Percentiles rank a stretch among this genome's conserved stretches.
Conservation (phyloP, 2,329 filamentous ascomycete genomes). For the Colletotrichum neosansevieriae region DNA sequence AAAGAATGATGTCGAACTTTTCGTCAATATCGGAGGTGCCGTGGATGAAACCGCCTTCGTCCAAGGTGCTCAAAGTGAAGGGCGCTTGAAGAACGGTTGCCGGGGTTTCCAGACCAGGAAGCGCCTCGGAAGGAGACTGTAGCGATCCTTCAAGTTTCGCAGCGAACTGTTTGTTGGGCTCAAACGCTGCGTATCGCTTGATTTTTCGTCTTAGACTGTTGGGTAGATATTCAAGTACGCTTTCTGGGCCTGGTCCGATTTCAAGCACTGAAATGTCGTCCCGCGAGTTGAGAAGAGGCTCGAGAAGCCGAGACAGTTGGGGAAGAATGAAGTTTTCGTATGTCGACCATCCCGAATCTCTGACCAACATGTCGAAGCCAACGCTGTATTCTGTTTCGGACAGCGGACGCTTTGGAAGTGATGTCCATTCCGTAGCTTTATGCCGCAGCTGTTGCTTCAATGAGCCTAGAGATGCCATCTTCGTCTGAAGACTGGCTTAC, state of each 20-base stretch:
- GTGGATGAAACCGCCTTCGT: slow-evolving; percentile 30
- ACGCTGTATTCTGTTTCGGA: slow-evolving; percentile 61
- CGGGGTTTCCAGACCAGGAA: slow-evolving; percentile 56
- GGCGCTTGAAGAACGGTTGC: slow-evolving; percentile 53
- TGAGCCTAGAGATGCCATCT: too few species aligned
- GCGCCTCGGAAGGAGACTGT: slow-evolving; percentile 45
- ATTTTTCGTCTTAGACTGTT: slow-evolving; percentile 55
- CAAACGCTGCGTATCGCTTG: slow-evolving; percentile 64
- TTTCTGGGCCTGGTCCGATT: slow-evolving; percentile 69
- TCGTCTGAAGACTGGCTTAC: too few species aligned
- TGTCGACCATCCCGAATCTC: slow-evolving; percentile 49
- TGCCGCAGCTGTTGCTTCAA: too few species aligned
- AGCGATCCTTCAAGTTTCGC: slow-evolving; percentile 57
- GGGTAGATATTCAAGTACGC: slow-evolving; percentile 64
- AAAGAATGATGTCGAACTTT: slow-evolving; percentile 67
- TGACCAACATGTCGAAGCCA: slow-evolving; percentile 59
- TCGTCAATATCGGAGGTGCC: slow-evolving; percentile 44
- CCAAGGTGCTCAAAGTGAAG: slow-evolving; percentile 52
- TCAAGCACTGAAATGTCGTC: slow-evolving; percentile 65
- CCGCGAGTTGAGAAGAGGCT: slow-evolving; percentile 55
- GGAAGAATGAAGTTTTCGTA: slow-evolving; percentile 67
- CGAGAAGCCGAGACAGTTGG: slow-evolving; percentile 58
- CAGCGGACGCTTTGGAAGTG: slow-evolving; percentile 46
- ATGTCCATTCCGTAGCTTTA: too few species aligned
- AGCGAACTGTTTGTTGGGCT: slow-evolving; percentile 63